phyloP scores from a whole-genome alignment of 2,329 filamentous ascomycete genomes.

The Neofusicoccum kwambonambiense region DNA sequence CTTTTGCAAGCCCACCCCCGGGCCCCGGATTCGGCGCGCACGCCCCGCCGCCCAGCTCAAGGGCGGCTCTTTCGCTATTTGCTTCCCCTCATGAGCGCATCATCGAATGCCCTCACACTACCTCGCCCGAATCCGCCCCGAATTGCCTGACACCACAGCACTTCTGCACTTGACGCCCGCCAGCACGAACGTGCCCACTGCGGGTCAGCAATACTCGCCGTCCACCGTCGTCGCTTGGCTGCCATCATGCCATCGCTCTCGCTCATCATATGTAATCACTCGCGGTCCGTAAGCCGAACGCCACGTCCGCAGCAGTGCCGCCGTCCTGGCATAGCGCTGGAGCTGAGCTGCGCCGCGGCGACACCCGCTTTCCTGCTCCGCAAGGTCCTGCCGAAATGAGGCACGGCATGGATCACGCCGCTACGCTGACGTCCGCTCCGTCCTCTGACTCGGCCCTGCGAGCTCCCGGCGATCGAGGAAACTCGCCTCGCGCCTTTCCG shows the following conservation, averaged over 20 bases:
- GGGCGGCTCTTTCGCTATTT: not conserved
- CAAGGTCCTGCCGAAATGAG: not conserved
- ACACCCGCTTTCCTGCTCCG: not conserved
- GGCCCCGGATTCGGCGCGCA: slow-evolving; percentile 6
- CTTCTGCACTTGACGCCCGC: not conserved
- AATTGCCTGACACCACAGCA: not conserved
- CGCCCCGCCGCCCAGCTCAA: not conserved
- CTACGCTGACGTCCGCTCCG: not conserved
- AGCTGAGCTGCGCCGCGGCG: not conserved
- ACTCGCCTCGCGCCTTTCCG: not conserved
- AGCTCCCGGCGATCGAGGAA: not conserved
- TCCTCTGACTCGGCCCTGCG: not conserved
- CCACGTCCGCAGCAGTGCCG: not conserved
- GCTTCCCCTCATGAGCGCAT: not conserved
- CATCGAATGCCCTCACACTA: slow-evolving; percentile 6
- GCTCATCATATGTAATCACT: too few relatives aligned
- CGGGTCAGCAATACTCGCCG: not conserved
- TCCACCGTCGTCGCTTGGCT: not conserved
- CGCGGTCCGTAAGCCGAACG: not conserved
- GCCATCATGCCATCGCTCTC: not conserved
- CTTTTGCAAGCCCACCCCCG: not conserved
- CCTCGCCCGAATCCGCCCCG: not conserved
- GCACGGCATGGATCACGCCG: not conserved
- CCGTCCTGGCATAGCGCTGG: not conserved
- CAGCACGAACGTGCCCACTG: not conserved